Base-by-base conservation (phyloP, 495 filamentous ascomycete genomes). In the Talaromyces thailandensis region DNA sequence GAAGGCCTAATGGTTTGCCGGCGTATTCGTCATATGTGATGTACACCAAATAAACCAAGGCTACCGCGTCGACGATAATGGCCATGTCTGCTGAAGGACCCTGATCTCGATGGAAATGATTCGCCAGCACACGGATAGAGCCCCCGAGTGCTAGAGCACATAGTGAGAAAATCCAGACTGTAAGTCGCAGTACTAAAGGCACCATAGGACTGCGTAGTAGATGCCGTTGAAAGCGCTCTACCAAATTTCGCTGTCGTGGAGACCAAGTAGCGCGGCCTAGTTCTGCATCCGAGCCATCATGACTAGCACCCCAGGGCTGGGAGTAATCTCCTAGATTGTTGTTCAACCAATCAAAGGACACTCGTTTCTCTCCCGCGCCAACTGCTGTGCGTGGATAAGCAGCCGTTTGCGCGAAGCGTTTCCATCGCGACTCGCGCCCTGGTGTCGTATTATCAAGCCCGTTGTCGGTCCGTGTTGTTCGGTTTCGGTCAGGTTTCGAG, bases 11-110 rank as follows among this genome's bases (percentile, higher is more conserved):
- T 4, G 94, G 94, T 69, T 96, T 95, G 18, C 91, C 87, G 4
- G 90, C 93, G 73, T 96, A 98, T 73, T 98, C 94, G 71, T 98
- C 94, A 73, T 87, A 96, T 2, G 92, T 96, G 72, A 98, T 93
- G 72, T 96, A 98, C 57, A 90, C 69, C 35, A 94, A 83, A 72
- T 97, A 98, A 45, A 93, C 84, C 61, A 98, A 78, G 6, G 95
- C 95, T 3, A 97, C 80, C 12, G 86, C 86, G 73, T 97, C 93
- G 31, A 98, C 89, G 50, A 92, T 85, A 65, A 98, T 88, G 48
- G 94, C 94, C 78, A 98, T 92, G 56, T 88, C 83, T 11, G 91
- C 88, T 25, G 92, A 93, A 4, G 92, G 84, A 16, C 86, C 82
- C 66, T 86, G 84, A 1, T 76, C 72, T 56, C 77, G 78, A 11